Base-by-base conservation (phyloP, 1,139 yeast species). In the Schwanniomyces etchellsii region DNA sequence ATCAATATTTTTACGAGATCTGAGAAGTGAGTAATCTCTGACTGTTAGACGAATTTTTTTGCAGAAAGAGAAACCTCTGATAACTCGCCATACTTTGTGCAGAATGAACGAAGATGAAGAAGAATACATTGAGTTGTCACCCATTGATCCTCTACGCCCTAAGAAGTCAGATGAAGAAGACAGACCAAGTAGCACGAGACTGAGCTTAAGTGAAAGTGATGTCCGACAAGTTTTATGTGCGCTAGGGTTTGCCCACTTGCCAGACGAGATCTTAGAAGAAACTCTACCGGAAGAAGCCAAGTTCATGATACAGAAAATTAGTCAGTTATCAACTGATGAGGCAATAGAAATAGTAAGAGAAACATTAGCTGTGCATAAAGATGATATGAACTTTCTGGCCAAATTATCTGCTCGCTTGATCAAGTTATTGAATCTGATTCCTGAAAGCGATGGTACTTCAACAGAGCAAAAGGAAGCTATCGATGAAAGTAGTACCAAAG, bases 381-480 rank as follows among this genome's bases (percentile, higher is more conserved):
- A 65, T 2, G 74, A 67, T 38, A 68, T 65, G 16, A 67, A 67
- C 37, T 64, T 58, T 36, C 48, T 57, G 7, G 47, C 43, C 14
- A 63, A 58, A 28, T 72, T 64, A 38, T 66, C 62, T 39, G 38
- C 43, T 7, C 10, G 13, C 15, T 43, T 64, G 9, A 61, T 62
- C 35, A 40, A 57, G 16, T 43, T 66, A 28, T 42, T 66, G 5
- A 37, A 46, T 17, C 27, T 34, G 28, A 52, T 49, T 2, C 60
- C 58, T 3, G 37, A 34, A 9, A 43, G 43, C 20, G 45, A 38
- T 4, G 16, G 25, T n/a, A 12, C 14, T 6, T 27, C 4, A 34
- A 35, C 20, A 26, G 9, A 18, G 37, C 35, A 30, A 13, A 36
- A 37, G 12, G 42, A 36, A 16, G 16, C 31, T n/a, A 5, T 7